Evolutionary conservation across 2,329 filamentous ascomycete species (phyloP).

Genomic region (Aspergillus carbonarius): DNA sequence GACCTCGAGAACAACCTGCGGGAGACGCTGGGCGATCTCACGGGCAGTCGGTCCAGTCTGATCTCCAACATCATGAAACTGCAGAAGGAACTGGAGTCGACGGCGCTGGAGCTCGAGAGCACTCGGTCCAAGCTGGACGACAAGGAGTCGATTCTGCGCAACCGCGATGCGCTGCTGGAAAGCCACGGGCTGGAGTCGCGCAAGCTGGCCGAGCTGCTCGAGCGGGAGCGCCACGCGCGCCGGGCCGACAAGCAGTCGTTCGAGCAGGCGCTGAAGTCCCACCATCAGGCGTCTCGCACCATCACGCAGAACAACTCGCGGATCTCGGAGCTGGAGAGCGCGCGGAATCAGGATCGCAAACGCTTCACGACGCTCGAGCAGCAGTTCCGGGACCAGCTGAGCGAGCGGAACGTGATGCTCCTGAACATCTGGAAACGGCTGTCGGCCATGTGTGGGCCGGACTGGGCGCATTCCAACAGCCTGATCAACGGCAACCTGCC

Average conservation of each 20-base stretch:
- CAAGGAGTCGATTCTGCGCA: slow-evolving; percentile 85
- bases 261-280: slow-evolving; percentile 83
- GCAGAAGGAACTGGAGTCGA: slow-evolving; percentile 82
- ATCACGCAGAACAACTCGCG: slow-evolving; percentile 81
- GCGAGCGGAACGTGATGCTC: slow-evolving; percentile 84
- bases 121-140: slow-evolving; percentile 78
- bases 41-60: slow-evolving; percentile 79
- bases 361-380: slow-evolving; percentile 74
- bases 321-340: slow-evolving; percentile 81
- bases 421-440: slow-evolving; percentile 88
- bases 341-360: slow-evolving; percentile 73
- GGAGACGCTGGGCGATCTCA: slow-evolving; percentile 82
- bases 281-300: slow-evolving; percentile 82
- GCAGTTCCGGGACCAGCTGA: slow-evolving; percentile 80
- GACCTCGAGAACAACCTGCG: slow-evolving; percentile 88
- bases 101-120: slow-evolving; percentile 75
- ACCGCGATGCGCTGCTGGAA: slow-evolving; percentile 84
- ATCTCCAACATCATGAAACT: slow-evolving; percentile 84
- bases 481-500: slow-evolving; percentile 86
- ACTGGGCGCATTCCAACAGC: slow-evolving; percentile 88
- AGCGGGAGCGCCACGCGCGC: slow-evolving; percentile 83
- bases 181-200: slow-evolving; percentile 82
- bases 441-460: slow-evolving; percentile 78
- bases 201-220: slow-evolving; percentile 80
- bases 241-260: slow-evolving; percentile 84